These are phyloP conservation scores for Taphrina deformans DNA, from an alignment of 1,139 yeast species.

Conservation along the genomic window DNA sequence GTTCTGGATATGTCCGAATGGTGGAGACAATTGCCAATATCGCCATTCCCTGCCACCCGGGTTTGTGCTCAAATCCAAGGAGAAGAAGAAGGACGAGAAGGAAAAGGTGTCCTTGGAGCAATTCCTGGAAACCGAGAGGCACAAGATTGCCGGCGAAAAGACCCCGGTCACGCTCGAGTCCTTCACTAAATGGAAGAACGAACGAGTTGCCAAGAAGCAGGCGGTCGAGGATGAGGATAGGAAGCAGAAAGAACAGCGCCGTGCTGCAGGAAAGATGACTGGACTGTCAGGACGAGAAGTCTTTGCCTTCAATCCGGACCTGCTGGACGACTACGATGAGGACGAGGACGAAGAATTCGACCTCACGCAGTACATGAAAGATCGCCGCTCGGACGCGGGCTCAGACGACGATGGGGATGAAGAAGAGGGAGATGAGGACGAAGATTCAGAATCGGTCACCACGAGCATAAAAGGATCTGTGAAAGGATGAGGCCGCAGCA, in stretches of 20 bases:
- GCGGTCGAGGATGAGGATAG: slow-evolving; percentile 54
- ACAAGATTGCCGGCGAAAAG: slow-evolving; percentile 70
- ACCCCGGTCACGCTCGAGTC: slow-evolving; percentile 86
- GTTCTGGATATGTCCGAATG: slow-evolving; percentile 98
- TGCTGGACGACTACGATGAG: slow-evolving; percentile 39
- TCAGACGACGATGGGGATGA: slow-evolving; percentile 4
- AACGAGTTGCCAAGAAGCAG: slow-evolving; percentile 61
- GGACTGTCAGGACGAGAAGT: slow-evolving; percentile 77
- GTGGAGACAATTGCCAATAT: slow-evolving; percentile 85
- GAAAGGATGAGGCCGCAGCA: background rate
- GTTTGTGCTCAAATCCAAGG: slow-evolving; percentile 91
- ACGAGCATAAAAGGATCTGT: slow-evolving; percentile 3
- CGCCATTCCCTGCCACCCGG: slow-evolving; percentile 97
- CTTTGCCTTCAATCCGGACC: slow-evolving; percentile 65
- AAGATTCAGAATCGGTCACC: slow-evolving; percentile 3
- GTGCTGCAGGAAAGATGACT: slow-evolving; percentile 40
- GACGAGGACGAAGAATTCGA: slow-evolving; percentile 54
- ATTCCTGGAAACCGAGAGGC: slow-evolving; percentile 90
- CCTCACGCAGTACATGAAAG: slow-evolving; percentile 28
- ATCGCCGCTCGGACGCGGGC: slow-evolving; percentile 23
- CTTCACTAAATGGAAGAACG: slow-evolving; percentile 81
- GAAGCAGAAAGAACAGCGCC: slow-evolving; percentile 51
- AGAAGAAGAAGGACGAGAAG: slow-evolving; percentile 79
- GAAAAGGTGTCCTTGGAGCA: slow-evolving; percentile 94
- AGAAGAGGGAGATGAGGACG: background rate